Percentiles rank a stretch among this genome's conserved stretches.
Evolutionary conservation across 208 protist genomes (phyloP).

Genomic region (Wallacemonas sp.): DNA sequence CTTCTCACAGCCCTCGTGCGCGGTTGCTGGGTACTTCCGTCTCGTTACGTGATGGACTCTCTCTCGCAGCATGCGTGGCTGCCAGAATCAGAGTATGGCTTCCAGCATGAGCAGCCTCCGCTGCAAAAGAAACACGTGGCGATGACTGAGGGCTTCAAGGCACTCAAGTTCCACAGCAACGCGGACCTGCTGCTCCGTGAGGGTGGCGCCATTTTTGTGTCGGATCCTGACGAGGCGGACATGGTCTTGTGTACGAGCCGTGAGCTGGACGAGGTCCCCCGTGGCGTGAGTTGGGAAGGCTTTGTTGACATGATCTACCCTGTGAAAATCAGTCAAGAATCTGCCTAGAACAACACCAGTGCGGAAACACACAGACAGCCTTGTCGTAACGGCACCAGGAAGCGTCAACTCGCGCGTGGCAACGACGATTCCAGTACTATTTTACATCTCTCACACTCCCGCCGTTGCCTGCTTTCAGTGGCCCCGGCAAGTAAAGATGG

Average conservation of each 20-base stretch:
- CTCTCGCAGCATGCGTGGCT: conserved; percentile 52
- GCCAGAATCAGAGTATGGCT: conserved; percentile 71
- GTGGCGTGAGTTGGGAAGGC: conserved; percentile 74
- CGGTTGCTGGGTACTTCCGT: conserved; percentile 86
- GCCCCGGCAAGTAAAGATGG: too few relatives aligned
- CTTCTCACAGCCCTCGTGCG: conserved; percentile 80
- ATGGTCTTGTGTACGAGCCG: conserved; percentile 75
- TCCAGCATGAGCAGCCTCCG: conserved; percentile 78
- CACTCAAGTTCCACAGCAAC: conserved; percentile 69
- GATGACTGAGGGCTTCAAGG: conserved; percentile 63
- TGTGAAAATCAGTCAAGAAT: conserved; percentile 31
- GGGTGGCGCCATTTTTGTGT: conserved; percentile 63
- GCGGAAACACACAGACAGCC: conserved; percentile 13
- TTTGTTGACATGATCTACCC: conserved; percentile 85
- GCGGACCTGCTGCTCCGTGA: conserved; percentile 64
- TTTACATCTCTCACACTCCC: too few relatives aligned
- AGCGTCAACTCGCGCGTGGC: too few relatives aligned
- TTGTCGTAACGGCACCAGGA: too few relatives aligned
- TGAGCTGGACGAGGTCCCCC: conserved; percentile 27
- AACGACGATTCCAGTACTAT: too few relatives aligned
- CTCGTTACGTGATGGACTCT: conserved; percentile 72
- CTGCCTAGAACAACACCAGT: background rate
- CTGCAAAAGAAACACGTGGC: conserved; percentile 63
- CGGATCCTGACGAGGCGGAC: conserved; percentile 36
- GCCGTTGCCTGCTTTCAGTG: too few relatives aligned